phyloP scores from a whole-genome alignment of 345 rosid genomes.

The Bretschneidera sinensis region DNA sequence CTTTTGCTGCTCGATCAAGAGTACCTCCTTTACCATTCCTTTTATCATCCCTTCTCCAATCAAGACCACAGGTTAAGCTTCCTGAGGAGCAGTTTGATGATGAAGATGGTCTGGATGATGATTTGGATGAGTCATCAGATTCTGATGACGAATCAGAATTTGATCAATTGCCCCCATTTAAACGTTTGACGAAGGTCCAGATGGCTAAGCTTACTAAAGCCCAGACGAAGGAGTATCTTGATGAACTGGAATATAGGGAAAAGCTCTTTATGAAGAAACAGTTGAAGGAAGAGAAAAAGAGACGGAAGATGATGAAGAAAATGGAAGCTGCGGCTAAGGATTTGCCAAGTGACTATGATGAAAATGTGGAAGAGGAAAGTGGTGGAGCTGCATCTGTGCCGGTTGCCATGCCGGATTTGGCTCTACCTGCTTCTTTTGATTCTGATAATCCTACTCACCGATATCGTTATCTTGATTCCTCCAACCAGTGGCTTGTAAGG shows the following conservation, averaged over 20 bases:
- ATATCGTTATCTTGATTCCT: constrained; percentile 77
- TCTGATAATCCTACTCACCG: constrained; percentile 96
- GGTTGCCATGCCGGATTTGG: constrained; percentile 91
- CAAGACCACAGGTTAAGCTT: constrained; percentile 82
- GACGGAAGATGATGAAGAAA: constrained; percentile 68
- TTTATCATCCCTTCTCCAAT: constrained; percentile 89
- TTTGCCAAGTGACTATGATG: constrained; percentile 41
- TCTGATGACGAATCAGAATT: constrained; percentile 82
- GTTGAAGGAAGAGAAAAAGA: constrained; percentile 76
- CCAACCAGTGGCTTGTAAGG: constrained; percentile 92
- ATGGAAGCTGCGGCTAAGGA: constrained; percentile 65
- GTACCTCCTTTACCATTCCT: constrained; percentile 84
- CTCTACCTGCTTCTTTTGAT: constrained; percentile 90
- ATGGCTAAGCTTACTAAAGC: constrained; percentile 61
- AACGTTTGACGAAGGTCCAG: constrained; percentile 66
- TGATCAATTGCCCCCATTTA: constrained; percentile 87
- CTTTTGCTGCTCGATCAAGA: constrained; percentile 64
- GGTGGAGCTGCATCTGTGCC: constrained; percentile 80
- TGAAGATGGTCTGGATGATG: constrained; percentile 75
- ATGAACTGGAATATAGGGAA: constrained; percentile 86
- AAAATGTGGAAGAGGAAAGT: constrained; percentile 69
- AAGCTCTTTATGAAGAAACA: constrained; percentile 87
- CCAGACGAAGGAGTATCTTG: constrained; percentile 85
- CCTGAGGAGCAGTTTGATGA: constrained; percentile 88
- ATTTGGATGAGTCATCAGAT: constrained; percentile 69